Percentiles rank a stretch among this genome's conserved stretches.
Conservation (phyloP, 192 early-diverging fungal genomes). For the Backusella sp. region DNA sequence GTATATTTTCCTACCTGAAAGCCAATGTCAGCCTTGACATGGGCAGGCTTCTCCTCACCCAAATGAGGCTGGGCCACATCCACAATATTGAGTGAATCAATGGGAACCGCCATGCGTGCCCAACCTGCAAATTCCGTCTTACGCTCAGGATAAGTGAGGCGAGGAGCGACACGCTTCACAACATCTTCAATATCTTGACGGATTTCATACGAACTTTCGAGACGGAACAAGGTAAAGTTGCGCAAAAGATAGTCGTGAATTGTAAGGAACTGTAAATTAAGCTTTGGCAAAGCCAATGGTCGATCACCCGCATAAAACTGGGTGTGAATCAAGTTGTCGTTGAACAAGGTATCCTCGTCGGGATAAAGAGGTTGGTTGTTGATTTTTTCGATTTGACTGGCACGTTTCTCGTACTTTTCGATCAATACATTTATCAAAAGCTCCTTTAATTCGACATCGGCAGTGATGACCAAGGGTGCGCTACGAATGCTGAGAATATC, state of each 20-base stretch:
- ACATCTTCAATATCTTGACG: conserved; percentile 89
- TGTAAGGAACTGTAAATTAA: conserved; percentile 93
- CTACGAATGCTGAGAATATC: conserved; percentile 63
- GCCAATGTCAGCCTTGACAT: conserved; percentile 78
- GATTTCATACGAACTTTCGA: conserved; percentile 84
- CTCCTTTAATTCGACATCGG: conserved; percentile 31
- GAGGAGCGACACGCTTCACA: conserved; percentile 76
- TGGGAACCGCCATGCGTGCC: conserved; percentile 86
- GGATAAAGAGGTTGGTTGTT: conserved; percentile 75
- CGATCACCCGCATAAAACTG: conserved; percentile 58
- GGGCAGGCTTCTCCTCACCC: conserved; percentile 65
- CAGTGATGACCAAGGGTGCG: conserved; percentile 19
- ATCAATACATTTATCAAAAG: conserved; percentile 62
- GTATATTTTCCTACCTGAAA: conserved; percentile 59
- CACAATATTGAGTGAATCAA: conserved; percentile 65
- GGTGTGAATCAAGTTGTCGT: conserved; percentile 63
- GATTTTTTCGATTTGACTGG: conserved; percentile 69
- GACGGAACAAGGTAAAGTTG: conserved; percentile 77
- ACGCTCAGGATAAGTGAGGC: conserved; percentile 48
- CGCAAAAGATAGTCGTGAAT: conserved; percentile 89
- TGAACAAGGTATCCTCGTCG: conserved; percentile 73
- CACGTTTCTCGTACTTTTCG: conserved; percentile 55
- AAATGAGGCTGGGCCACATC: conserved; percentile 74
- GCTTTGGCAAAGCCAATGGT: conserved; percentile 79
- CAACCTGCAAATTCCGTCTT: conserved; percentile 85